phyloP scores from a whole-genome alignment of 140 eudicot genomes.

The Ambrosia hybrid region DNA sequence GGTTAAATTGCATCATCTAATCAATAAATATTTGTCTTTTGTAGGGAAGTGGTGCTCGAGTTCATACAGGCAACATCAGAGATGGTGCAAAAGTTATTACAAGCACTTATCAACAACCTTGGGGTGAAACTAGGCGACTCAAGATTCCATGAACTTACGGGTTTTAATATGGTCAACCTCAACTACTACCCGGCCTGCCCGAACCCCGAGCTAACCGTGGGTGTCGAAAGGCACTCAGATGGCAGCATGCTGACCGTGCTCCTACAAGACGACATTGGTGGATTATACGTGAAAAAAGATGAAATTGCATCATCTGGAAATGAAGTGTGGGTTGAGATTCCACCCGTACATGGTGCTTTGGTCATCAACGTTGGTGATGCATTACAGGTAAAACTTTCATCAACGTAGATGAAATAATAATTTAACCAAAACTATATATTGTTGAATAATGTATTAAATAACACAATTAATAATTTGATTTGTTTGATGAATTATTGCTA shows the following conservation, averaged over 20 bases:
- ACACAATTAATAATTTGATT: too few relatives aligned
- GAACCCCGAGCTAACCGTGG: constrained; percentile 50
- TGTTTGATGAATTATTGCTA: too few relatives aligned
- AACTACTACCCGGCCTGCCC: constrained; percentile 52
- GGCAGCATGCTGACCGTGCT: constrained; percentile 42
- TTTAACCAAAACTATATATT: too few relatives aligned
- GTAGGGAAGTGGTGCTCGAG: constrained; percentile 41
- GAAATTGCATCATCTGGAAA: not conserved
- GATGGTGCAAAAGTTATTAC: too few relatives aligned
- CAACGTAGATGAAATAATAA: too few relatives aligned
- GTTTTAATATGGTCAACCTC: constrained; percentile 42
- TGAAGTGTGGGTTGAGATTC: constrained; percentile 52
- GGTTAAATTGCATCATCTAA: too few relatives aligned
- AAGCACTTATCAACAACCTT: constrained; percentile 8
- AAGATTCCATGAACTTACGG: constrained; percentile 27
- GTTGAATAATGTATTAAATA: too few relatives aligned
- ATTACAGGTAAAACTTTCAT: constrained; percentile 31
- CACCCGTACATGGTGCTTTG: constrained; percentile 49
- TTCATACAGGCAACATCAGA: constrained; percentile 27
- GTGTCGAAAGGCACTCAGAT: constrained; percentile 54
- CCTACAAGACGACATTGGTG: constrained; percentile 57
- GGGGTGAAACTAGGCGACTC: constrained; percentile 37
- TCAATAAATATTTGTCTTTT: not conserved
- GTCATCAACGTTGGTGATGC: constrained; percentile 29
- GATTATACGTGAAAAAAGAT: constrained; percentile 38